Percentiles rank a stretch among this genome's conserved stretches.
Evolutionary conservation across 2,329 filamentous ascomycete genomes (phyloP).

Genomic region (Aspergillus brunneoviolaceus): DNA sequence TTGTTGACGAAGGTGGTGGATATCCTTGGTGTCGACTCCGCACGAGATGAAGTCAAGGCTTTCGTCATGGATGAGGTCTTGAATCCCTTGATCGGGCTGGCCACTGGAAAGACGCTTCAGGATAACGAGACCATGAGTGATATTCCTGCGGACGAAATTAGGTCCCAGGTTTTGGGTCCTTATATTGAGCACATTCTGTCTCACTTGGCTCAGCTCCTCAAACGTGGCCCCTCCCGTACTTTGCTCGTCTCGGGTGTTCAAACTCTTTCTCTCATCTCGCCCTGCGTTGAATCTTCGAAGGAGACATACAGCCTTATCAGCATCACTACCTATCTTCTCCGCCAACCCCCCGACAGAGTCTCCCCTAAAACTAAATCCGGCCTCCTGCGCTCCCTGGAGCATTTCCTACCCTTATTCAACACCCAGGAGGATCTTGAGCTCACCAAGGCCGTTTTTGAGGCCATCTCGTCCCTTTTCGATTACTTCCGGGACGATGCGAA

Average conservation of each 20-base stretch:
- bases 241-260: constrained; percentile 77
- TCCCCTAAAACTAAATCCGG: constrained; percentile 79
- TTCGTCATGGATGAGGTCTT: constrained; percentile 76
- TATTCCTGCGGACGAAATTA: constrained; percentile 41
- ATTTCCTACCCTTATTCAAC: constrained; percentile 70
- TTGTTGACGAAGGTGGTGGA: constrained; percentile 71
- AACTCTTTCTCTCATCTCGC: constrained; percentile 72
- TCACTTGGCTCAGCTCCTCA: constrained; percentile 53
- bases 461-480: constrained; percentile 78
- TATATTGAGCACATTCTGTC: constrained; percentile 67
- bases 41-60: constrained; percentile 82
- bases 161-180: constrained; percentile 44
- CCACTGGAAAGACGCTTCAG: constrained; percentile 53
- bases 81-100: constrained; percentile 64
- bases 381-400: constrained; percentile 75
- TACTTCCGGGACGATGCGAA: constrained; percentile 84
- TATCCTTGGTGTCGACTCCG: constrained; percentile 68
- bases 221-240: constrained; percentile 65
- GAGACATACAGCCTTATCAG: constrained; percentile 74
- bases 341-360: constrained; percentile 80
- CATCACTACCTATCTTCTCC: constrained; percentile 76
- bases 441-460: constrained; percentile 66
- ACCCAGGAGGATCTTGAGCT: constrained; percentile 58
- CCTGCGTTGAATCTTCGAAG: constrained; percentile 62
- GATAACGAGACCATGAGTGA: constrained; percentile 49